Conservation (phyloP, 1,139 yeast genomes). For the Nakaseomyces sp. region DNA sequence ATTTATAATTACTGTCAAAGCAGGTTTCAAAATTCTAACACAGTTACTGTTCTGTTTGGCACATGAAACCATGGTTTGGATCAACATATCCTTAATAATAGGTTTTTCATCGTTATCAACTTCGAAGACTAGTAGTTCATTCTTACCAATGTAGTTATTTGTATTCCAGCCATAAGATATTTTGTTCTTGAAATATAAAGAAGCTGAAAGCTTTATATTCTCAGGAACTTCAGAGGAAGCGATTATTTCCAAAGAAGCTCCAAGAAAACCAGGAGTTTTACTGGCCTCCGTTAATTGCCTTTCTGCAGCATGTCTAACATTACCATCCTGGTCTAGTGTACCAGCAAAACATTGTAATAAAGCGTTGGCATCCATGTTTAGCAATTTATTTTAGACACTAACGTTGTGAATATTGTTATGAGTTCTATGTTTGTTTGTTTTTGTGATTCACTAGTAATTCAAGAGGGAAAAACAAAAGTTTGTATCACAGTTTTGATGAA, state of each 20-base stretch:
- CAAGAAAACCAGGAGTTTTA: constrained; percentile 59
- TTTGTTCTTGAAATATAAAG: constrained; percentile 78
- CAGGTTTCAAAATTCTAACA: constrained; percentile 45
- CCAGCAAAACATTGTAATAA: constrained; percentile 74
- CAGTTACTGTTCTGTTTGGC: constrained; percentile 32
- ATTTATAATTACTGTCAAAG: constrained; percentile 54
- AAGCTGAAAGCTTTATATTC: constrained; percentile 66
- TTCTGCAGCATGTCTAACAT: constrained; percentile 62
- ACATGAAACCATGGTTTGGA: constrained; percentile 35
- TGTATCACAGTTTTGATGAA: no score
- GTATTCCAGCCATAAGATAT: constrained; percentile 57
- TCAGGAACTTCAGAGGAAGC: constrained; percentile 45
- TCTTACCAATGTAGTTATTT: constrained; percentile 20
- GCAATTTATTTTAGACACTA: no score
- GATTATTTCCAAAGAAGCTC: constrained; percentile 74
- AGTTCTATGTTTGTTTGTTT: no score
- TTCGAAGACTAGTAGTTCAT: constrained; percentile 28
- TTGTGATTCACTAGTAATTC: no score
- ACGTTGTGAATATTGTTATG: no score
- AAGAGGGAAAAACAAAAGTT: no score
- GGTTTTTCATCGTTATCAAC: constrained; percentile 68
- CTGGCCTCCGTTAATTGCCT: constrained; percentile 50
- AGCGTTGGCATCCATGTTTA: constrained; percentile 65
- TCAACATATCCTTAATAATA: constrained; percentile 50
- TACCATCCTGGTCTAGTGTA: constrained; percentile 64